Evolutionary conservation across 176 grass and related monocot genomes (phyloP), one percentile per base, ranked within the genome.

Genomic region (Juncus inflexus): DNA sequence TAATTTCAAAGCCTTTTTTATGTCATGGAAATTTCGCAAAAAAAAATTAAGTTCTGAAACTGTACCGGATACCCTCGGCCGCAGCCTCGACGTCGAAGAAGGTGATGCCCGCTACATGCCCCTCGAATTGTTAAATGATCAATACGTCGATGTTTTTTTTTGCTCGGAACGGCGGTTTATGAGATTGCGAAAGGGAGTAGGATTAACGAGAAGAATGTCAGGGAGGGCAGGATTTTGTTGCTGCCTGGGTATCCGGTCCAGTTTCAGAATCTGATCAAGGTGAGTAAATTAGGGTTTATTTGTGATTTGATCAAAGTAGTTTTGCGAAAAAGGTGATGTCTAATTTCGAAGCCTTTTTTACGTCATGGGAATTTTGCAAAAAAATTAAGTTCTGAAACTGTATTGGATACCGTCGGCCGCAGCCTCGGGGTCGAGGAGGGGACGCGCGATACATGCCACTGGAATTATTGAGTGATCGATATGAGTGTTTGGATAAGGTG

Each of bases 91-190:
- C 19, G 19, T 28, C 19, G 19, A 28, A 1, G 19, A 28, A n/a
- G 92, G 92, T 37, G 92, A 97, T 81, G 80, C 87, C 12, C 84
- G 94, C 15, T 97, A 97, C 76, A 91, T 97, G 94, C 94, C 94
- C 79, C 80, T 73, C 5, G 94, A 97, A 64, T 83, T 97, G 79
- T 65, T 97, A 57, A 97, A 89, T 50, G 94, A 97, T 35, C 77
- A 84, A 66, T 84, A 81, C 6, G 94, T 91, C 57, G 85, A 91
- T 97, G 16, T 97, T 97, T 70, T 89, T 84, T 61, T 77, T n/a
- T n/a, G n/a, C n/a, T 97, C 12, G 94, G 92, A 62, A 82, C 88
- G 16, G 52, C 94, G 8, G 54, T 55, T 36, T 97, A 91, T 79
- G 94, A 97, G 71, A 83, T 97, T 35, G 67, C 79, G 60, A 91